These are phyloP conservation scores for Heimioporus sp. DNA, from an alignment of 768 basidiomycete genomes.

Conservation along the genomic window DNA sequence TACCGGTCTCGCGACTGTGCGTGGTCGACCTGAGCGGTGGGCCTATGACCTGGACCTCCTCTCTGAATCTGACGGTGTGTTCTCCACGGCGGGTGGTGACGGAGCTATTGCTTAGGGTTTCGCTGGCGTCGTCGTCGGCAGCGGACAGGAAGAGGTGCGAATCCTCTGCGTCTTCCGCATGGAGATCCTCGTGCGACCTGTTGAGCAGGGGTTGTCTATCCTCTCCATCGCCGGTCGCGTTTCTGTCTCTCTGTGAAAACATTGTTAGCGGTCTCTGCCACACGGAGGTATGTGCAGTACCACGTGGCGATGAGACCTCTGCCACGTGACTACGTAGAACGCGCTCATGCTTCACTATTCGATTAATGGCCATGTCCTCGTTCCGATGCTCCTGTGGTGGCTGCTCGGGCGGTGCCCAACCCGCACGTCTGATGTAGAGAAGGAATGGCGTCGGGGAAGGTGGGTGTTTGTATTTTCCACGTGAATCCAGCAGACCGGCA, in stretches of 20 bases:
- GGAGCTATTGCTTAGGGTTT: constrained; percentile 32
- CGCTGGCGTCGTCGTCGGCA: constrained; percentile 52
- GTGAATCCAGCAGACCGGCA: constrained; percentile 42
- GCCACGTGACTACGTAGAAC: constrained; percentile 22
- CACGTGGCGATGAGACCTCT: constrained; percentile 7
- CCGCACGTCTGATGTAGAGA: constrained; percentile 77
- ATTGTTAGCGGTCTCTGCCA: constrained; percentile 20
- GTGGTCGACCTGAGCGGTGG: constrained; percentile 70
- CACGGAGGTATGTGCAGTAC: constrained; percentile 4
- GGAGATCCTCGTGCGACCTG: constrained; percentile 40
- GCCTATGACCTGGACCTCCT: constrained; percentile 66
- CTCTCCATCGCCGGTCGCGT: constrained; percentile 32
- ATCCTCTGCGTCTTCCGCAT: constrained; percentile 23
- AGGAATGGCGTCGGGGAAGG: constrained; percentile 64
- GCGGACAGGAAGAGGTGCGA: constrained; percentile 48
- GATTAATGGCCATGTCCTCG: too few relatives aligned
- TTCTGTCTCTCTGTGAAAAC: constrained; percentile 33
- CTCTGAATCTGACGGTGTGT: constrained; percentile 61
- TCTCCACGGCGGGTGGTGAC: constrained; percentile 36
- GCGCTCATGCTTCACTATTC: too few relatives aligned
- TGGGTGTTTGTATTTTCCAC: constrained; percentile 33
- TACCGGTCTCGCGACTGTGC: constrained; percentile 79
- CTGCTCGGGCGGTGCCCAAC: constrained; percentile 66
- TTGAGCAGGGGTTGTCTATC: constrained; percentile 59
- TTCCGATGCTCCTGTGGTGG: constrained; percentile 28